Percentiles rank a stretch among this genome's conserved stretches.
Evolutionary conservation across 805 yeast genomes (phyloP).

Genomic region (Nakazawaea anatomiae): DNA sequence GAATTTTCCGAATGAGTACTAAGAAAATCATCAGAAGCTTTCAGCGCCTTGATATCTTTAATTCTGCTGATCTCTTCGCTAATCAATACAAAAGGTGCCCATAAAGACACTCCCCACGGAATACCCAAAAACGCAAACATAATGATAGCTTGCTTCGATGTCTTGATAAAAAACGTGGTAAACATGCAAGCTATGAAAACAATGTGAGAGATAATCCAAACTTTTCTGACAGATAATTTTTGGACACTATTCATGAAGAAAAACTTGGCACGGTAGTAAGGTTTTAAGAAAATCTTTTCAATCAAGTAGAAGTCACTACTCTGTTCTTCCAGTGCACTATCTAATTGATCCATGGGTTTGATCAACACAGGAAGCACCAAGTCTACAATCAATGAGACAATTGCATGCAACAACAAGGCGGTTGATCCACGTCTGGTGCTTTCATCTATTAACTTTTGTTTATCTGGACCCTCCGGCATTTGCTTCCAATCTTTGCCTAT

Average conservation of each 20-base stretch:
- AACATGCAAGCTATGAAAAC: conserved; percentile 44
- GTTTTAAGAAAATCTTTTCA: conserved; percentile 1
- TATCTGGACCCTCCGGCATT: conserved; percentile 29
- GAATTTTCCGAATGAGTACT: conserved; percentile 4
- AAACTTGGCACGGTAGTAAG: not conserved
- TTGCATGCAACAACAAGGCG: conserved; percentile 45
- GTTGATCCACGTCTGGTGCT: conserved; percentile 46
- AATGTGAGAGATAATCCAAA: conserved; percentile 48
- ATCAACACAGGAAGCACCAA: conserved; percentile 38
- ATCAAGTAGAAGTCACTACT: conserved; percentile 4
- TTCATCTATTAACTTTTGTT: conserved; percentile 31
- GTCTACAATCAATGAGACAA: conserved; percentile 39
- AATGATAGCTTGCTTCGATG: conserved; percentile 36
- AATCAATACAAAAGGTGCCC: conserved; percentile 63
- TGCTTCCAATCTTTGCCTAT: conserved; percentile 31
- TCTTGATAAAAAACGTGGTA: conserved; percentile 37
- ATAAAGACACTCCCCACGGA: conserved; percentile 60
- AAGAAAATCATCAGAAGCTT: conserved; percentile 14
- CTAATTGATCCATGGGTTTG: conserved; percentile 20
- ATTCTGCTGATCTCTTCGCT: conserved; percentile 52
- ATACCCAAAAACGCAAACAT: conserved; percentile 50
- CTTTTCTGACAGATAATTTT: conserved; percentile 25
- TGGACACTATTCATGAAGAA: conserved; percentile 10
- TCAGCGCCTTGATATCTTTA: conserved; percentile 36
- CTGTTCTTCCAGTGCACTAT: not conserved